Conservation (phyloP, 495 filamentous ascomycete species). For the Penicillium coprophilum region DNA sequence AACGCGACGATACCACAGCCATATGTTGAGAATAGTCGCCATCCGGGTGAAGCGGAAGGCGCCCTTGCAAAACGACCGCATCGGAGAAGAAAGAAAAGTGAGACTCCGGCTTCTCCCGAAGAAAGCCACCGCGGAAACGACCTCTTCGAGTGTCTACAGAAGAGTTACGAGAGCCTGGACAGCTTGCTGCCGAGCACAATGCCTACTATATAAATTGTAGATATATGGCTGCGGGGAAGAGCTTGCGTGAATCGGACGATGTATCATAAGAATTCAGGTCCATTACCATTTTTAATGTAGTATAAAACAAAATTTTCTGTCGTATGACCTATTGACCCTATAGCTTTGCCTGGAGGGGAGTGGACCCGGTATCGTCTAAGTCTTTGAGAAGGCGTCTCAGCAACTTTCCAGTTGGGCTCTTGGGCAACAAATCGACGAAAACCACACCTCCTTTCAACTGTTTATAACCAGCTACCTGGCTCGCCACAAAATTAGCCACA, state of each 20-base stretch:
- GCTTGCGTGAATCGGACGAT: too few relatives aligned
- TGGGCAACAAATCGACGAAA: not conserved
- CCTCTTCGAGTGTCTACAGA: not conserved
- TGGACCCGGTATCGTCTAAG: not conserved
- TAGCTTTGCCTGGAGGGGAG: not conserved
- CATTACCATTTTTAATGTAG: too few relatives aligned
- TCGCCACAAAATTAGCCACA: not conserved
- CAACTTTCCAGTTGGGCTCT: not conserved
- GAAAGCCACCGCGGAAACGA: not conserved
- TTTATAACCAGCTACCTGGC: slow-evolving; percentile 2
- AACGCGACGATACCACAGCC: not conserved
- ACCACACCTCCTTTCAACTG: not conserved
- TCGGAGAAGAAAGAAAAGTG: not conserved
- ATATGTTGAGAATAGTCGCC: not conserved
- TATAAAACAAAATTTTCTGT: not conserved
- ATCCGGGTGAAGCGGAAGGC: not conserved
- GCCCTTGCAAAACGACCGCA: not conserved
- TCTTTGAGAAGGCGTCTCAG: not conserved
- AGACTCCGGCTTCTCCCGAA: not conserved
- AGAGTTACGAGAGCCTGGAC: not conserved
- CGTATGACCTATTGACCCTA: not conserved
- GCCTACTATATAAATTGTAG: not conserved
- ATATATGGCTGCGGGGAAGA: not conserved
- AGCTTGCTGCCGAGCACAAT: not conserved
- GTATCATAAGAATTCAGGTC: too few relatives aligned